Conservation (phyloP, 2,329 filamentous ascomycete genomes). For the Chrysoporthe puriensis region DNA sequence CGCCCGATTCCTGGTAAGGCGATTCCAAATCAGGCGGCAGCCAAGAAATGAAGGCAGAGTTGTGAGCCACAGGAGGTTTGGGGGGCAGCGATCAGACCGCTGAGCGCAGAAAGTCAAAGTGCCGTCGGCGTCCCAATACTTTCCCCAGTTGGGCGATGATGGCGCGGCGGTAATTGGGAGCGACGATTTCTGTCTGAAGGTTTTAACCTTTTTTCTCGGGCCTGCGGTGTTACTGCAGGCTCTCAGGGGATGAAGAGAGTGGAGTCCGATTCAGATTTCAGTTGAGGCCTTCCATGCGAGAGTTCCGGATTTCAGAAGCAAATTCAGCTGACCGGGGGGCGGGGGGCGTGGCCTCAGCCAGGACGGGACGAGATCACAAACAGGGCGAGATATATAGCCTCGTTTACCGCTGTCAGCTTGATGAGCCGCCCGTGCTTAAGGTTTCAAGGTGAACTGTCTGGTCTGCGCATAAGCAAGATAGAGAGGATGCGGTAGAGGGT, state of each 20-base stretch:
- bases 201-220: background rate
- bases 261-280: conserved; percentile 8
- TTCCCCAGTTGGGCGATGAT: background rate
- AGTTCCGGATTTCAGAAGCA: background rate
- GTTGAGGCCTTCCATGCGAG: background rate
- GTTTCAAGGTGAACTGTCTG: background rate
- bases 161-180: background rate
- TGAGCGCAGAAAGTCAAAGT: conserved; percentile 5
- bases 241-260: conserved; percentile 4
- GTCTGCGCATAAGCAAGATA: background rate
- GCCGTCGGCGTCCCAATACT: background rate
- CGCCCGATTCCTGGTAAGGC: background rate
- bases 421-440: background rate
- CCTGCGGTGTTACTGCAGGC: background rate
- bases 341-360: background rate
- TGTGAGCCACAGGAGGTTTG: conserved; percentile 8
- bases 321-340: background rate
- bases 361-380: background rate
- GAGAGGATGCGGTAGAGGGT: background rate
- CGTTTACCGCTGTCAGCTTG: background rate
- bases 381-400: background rate
- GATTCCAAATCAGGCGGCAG: background rate
- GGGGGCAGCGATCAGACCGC: conserved; percentile 2
- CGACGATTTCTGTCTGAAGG: background rate
- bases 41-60: background rate